Evolutionary conservation across 805 yeast species (phyloP), one percentile per base, ranked within the genome.

Genomic region (Saturnispora kantuleensis): DNA sequence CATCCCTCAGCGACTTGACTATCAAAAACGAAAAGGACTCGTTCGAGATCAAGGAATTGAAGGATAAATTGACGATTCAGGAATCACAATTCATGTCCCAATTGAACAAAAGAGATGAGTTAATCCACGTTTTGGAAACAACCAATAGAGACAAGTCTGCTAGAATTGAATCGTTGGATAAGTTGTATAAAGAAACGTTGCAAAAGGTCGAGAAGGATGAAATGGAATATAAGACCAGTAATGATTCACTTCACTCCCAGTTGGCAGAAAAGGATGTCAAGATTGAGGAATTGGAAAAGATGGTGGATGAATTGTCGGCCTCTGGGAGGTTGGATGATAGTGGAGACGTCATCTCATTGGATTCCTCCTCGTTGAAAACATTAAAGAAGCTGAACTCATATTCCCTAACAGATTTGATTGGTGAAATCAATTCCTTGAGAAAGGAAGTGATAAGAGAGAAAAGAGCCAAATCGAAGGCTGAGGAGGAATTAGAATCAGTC

Each of bases 401-500:
- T 7, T 77, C 89, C 0, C 64, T 84, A 34, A 79, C 84, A 3
- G 75, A 83, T 37, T 64, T 83, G 29, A 77, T 80, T 52, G 60
- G 83, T 1, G 90, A 84, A 53, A 77, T 74, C 54, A 73, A 76
- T 49, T 67, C 74, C 44, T 61, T 85, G 46, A 80, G 77, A 59
- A 82, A 74, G 51, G 84, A 82, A 51, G 65, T 85, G 40, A 70
- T 76, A 3, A 72, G 76, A 43, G 95, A 87, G 60, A 76, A 79
- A 53, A 71, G 80, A 13, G 81, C 83, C 42, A 86, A 84, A 52
- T 79, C 77, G 46, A 72, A 74, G 44, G 68, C 90, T 47, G 84
- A 88, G 45, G 61, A 67, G 31, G 90, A 86, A 59, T 68, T 89
- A 47, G 81, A 83, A 52, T 67, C 70, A 1, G 79, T 90, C 51